Evolutionary conservation across 495 filamentous ascomycete species (phyloP).

Genomic region (Chaetomium fimeti): DNA sequence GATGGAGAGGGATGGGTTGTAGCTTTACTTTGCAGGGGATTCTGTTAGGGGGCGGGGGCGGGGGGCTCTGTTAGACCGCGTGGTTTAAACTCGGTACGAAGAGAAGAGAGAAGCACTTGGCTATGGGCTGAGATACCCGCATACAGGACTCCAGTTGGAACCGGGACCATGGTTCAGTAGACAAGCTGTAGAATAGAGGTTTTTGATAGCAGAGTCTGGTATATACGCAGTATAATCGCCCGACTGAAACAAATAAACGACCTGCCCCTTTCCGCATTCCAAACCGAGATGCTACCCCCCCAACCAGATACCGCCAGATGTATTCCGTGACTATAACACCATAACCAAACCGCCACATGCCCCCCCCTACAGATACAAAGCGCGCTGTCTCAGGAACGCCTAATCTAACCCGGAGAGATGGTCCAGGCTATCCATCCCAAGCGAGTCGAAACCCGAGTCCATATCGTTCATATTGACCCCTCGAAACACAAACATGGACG

Average conservation of each 20-base stretch:
- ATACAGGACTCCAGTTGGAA: too few relatives aligned
- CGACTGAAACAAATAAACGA: neutral
- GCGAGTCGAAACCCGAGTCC: slow-evolving; percentile 29
- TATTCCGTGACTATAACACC: neutral
- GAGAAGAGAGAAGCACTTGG: too few relatives aligned
- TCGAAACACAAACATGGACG: slow-evolving; percentile 36
- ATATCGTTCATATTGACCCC: slow-evolving; percentile 27
- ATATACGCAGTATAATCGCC: neutral
- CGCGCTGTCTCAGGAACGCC: slow-evolving; percentile 9
- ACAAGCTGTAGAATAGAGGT: slow-evolving; percentile 1
- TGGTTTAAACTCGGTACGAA: too few relatives aligned
- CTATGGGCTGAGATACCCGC: too few relatives aligned
- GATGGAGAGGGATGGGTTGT: slow-evolving; percentile 35
- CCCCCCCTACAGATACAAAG: neutral
- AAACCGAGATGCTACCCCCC: neutral
- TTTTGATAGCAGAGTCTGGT: neutral
- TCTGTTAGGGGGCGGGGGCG: neutral
- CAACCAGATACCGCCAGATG: neutral
- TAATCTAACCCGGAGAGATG: slow-evolving; percentile 36
- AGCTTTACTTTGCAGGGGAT: slow-evolving; percentile 22
- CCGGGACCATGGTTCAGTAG: neutral
- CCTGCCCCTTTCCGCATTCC: neutral
- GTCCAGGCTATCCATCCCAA: slow-evolving; percentile 34
- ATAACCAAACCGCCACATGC: neutral
- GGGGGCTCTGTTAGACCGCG: neutral